Conservation (phyloP, 257 asterid species). For the Solanum piurae region DNA sequence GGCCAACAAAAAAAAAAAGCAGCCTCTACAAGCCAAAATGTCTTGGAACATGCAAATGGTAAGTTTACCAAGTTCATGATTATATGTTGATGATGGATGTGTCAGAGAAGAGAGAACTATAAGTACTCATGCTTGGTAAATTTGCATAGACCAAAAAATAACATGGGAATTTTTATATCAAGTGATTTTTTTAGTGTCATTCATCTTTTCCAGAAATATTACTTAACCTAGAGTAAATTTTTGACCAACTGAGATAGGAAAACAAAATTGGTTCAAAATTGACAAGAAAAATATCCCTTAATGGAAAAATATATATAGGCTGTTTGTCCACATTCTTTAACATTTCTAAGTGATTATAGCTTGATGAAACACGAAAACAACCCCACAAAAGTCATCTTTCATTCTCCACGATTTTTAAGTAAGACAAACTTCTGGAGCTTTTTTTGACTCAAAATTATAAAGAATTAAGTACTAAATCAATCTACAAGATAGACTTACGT, state of each 20-base stretch:
- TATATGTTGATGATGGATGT: neutral
- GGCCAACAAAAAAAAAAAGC: neutral
- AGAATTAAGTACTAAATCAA: neutral
- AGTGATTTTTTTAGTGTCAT: neutral
- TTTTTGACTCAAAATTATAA: neutral
- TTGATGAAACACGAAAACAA: neutral
- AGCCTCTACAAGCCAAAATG: neutral
- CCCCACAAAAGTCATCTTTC: neutral
- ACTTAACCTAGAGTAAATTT: neutral
- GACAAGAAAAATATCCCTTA: neutral
- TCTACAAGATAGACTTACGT: conserved; percentile 42
- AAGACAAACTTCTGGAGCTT: neutral
- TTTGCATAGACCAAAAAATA: neutral
- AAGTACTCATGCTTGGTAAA: neutral
- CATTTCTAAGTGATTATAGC: neutral
- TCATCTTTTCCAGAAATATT: neutral
- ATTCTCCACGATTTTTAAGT: neutral
- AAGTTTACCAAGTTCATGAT: neutral
- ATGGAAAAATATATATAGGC: neutral
- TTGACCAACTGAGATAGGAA: neutral
- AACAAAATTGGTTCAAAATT: neutral
- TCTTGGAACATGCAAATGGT: neutral
- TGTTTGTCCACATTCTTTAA: neutral
- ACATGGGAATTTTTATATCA: neutral
- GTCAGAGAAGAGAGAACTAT: neutral